These are phyloP conservation scores for Botrytis aclada DNA, from an alignment of 2,329 filamentous ascomycete genomes.

Conservation along the genomic window DNA sequence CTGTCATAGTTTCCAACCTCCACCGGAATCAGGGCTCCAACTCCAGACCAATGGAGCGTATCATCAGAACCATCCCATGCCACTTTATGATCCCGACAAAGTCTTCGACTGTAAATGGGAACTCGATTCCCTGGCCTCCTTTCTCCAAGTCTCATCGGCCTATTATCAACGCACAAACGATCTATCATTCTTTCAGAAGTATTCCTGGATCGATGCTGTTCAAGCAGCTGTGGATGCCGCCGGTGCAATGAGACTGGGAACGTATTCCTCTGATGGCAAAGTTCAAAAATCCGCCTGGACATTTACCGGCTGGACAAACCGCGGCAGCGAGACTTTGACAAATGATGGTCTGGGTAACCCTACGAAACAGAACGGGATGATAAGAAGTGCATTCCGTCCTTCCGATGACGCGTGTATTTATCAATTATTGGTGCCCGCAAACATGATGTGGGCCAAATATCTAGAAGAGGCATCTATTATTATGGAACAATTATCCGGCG, in stretches of 20 bases:
- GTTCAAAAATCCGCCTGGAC: constrained; percentile 63
- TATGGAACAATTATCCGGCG: constrained; percentile 49
- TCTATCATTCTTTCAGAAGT: constrained; percentile 66
- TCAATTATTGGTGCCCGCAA: constrained; percentile 83
- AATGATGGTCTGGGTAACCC: constrained; percentile 79
- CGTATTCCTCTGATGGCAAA: constrained; percentile 60
- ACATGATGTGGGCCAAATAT: constrained; percentile 75
- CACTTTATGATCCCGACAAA: constrained; percentile 62
- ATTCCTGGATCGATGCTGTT: constrained; percentile 70
- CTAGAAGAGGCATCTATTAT: constrained; percentile 52
- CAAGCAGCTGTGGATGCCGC: constrained; percentile 66
- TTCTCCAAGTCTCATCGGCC: constrained; percentile 74
- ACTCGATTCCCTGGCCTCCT: constrained; percentile 84
- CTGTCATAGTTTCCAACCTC: constrained; percentile 88
- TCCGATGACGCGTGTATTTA: constrained; percentile 81
- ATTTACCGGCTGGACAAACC: constrained; percentile 70
- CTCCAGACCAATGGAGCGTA: constrained; percentile 59
- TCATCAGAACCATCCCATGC: constrained; percentile 60
- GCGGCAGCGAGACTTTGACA: constrained; percentile 76
- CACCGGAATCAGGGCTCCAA: constrained; percentile 65
- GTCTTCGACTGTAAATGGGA: constrained; percentile 98
- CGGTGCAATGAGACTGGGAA: constrained; percentile 68
- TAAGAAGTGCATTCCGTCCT: constrained; percentile 84
- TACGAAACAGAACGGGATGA: constrained; percentile 70
- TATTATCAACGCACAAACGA: constrained; percentile 74